These are phyloP conservation scores for Paratinospora sagittata DNA, from an alignment of 164 flowering plant species.

Conservation along the genomic window DNA sequence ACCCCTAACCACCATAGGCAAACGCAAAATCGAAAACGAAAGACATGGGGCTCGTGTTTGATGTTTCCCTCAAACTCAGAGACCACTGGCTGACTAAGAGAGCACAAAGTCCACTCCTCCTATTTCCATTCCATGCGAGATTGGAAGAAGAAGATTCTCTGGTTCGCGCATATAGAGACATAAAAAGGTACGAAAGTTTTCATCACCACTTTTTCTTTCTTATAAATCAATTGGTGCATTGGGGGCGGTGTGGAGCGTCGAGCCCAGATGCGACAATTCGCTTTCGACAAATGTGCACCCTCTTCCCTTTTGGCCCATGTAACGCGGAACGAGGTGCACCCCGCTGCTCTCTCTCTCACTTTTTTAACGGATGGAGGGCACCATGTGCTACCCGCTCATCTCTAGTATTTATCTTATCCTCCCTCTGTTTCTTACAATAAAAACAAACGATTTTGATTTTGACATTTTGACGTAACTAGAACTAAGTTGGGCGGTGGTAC, in stretches of 20 bases:
- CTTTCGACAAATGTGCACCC: neutral
- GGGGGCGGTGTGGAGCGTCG: neutral
- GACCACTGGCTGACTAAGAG: neutral
- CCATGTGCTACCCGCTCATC: neutral
- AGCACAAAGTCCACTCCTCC: neutral
- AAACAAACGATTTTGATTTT: neutral
- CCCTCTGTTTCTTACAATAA: too few species aligned
- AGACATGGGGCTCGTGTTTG: too few species aligned
- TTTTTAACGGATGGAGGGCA: neutral
- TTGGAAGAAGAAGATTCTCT: neutral
- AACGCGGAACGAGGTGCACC: neutral
- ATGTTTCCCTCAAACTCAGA: too few species aligned
- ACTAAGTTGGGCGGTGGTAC: too few species aligned
- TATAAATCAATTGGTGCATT: neutral
- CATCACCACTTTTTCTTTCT: neutral
- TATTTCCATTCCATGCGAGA: neutral
- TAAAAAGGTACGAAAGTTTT: neutral
- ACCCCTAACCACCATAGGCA: too few species aligned
- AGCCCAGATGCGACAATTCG: neutral
- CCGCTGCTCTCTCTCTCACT: neutral
- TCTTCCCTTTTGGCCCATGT: neutral
- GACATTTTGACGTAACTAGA: too few species aligned
- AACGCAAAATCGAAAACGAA: too few species aligned
- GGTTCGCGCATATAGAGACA: neutral
- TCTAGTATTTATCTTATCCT: neutral